Evolutionary conservation across 2,329 filamentous ascomycete genomes (phyloP), one percentile per base, ranked within the genome.

Genomic region (Stenocarpella maydis): DNA sequence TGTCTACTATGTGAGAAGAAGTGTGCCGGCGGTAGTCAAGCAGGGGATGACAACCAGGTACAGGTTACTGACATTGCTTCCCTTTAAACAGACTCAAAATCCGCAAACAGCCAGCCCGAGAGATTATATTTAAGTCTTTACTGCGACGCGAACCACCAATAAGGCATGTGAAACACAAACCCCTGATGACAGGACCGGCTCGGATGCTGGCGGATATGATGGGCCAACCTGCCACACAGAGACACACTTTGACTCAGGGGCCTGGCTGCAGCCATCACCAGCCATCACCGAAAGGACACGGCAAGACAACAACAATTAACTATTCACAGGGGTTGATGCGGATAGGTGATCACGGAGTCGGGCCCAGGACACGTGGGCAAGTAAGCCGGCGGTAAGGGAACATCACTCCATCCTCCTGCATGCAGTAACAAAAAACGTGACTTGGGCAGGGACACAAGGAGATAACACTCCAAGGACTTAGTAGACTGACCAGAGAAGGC

Each of bases 131-230:
- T 3, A 4, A 6, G 1, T 34, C 19, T 8, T 10, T 9, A 61
- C 6, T 4, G 12, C 1, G 10, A 21, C 39, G 3, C 3, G 2
- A 12, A 21, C 0, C 26, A 3, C 10, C 19, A 2, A n/a, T 3
- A 31, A n/a, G 26, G 1, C 12, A 28, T 7, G 9, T 5, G 2
- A 1, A 61, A n/a, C 8, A 43, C 14, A 14, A 9, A 28, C 9
- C 1, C 2, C 2, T n/a, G 26, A 17, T 28, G 21, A 58, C 26
- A 24, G 9, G 39, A 19, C 0, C 17, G n/a, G 17, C 14, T 17
- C 28, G 8, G 24, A 26, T 53, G 26, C 50, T 14, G 15, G 21
- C 17, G 21, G 17, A 15, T 19, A 15, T 3, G 28, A 21, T 17
- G 26, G 58, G 19, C 17, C 7, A 63, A 12, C 41, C 6, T 61